Conservation (phyloP, 495 filamentous ascomycete genomes). For the Podospora pseudoanserina region DNA sequence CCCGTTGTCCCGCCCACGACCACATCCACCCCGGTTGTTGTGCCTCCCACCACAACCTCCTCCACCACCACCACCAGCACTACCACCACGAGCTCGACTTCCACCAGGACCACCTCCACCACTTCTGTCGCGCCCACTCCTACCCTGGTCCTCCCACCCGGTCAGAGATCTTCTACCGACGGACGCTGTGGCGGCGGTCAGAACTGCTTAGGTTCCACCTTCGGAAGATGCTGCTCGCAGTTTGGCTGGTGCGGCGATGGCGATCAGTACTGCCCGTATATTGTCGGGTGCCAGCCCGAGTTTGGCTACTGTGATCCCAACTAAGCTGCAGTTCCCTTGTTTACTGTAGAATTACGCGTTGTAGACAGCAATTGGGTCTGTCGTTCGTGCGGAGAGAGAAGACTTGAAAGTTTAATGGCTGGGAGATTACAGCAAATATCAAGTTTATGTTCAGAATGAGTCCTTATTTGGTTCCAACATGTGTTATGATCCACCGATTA, state of each 20-base stretch:
- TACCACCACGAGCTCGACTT: background rate
- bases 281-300: conserved; percentile 32
- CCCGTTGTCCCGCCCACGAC: background rate
- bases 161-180: conserved; percentile 25
- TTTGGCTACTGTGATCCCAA: conserved; percentile 33
- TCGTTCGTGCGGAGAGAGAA: background rate
- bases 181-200: conserved; percentile 30
- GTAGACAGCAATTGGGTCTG: background rate
- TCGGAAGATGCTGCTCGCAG: conserved; percentile 36
- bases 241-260: conserved; percentile 44
- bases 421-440: background rate
- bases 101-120: background rate
- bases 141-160: conserved; percentile 21
- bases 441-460: background rate
- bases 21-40: background rate
- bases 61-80: conserved; percentile 5
- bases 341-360: background rate
- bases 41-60: conserved; percentile 3
- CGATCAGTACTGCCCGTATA: conserved; percentile 43
- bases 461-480: background rate
- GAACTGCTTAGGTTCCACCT: conserved; percentile 27
- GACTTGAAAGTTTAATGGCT: background rate
- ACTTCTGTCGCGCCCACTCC: conserved; percentile 14
- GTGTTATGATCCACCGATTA: too few relatives aligned
- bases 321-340: background rate